Evolutionary conservation across 257 asterid genomes (phyloP).

Genomic region (Plantago elongata): DNA sequence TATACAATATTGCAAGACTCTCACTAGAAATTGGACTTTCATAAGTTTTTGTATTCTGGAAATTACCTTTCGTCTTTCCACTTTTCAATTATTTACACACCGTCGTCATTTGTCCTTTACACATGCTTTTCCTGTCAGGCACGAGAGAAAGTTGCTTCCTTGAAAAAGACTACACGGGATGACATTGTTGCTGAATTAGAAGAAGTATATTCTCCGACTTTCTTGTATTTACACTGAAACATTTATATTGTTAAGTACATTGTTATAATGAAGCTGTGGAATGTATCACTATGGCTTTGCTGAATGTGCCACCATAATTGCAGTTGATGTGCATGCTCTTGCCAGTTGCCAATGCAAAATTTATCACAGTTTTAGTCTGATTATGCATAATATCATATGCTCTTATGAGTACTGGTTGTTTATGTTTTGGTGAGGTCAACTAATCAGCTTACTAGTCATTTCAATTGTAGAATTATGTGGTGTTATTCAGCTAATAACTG

Average conservation of each 20-base stretch:
- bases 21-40: too few relatives aligned
- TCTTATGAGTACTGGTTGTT: too few relatives aligned
- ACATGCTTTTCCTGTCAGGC: constrained; percentile 48
- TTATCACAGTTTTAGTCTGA: constrained; percentile 15
- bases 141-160: constrained; percentile 74
- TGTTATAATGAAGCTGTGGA: constrained; percentile 9
- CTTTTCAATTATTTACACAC: not conserved
- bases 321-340: constrained; percentile 8
- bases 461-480: too few relatives aligned
- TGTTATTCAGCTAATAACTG: not conserved
- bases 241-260: constrained; percentile 5
- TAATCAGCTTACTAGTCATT: too few relatives aligned
- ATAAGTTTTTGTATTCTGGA: too few relatives aligned
- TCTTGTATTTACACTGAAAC: not conserved
- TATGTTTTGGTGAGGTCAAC: too few relatives aligned
- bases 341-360: not conserved
- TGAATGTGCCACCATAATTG: constrained; percentile 7
- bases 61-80: not conserved
- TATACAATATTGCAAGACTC: too few relatives aligned
- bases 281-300: constrained; percentile 2
- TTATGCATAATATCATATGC: constrained; percentile 4
- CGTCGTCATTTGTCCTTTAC: constrained; percentile 17
- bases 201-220: constrained; percentile 50
- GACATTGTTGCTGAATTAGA: constrained; percentile 87
- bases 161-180: constrained; percentile 80